phyloP scores from a whole-genome alignment of 768 basidiomycete species.

The Exidia glandulosa region DNA sequence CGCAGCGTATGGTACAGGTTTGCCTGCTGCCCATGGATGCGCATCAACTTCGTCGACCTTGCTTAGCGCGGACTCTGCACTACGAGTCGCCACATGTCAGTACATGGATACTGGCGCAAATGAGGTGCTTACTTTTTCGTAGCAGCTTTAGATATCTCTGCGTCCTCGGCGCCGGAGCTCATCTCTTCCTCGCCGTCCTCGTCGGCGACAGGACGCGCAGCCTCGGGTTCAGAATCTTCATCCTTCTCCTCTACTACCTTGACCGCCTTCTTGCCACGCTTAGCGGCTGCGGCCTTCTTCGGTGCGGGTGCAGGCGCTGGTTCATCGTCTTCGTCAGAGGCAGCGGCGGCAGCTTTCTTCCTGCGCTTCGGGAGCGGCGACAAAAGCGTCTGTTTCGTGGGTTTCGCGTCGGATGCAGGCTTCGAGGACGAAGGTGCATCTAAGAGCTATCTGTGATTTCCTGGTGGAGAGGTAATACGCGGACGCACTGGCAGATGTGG shows the following conservation, averaged over 20 bases:
- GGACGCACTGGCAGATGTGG: background rate
- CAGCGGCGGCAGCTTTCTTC: background rate
- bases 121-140: constrained; percentile 46
- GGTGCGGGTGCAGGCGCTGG: too few species aligned
- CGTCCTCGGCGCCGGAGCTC: constrained; percentile 22
- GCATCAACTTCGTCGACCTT: constrained; percentile 62
- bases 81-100: constrained; percentile 17
- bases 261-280: too few species aligned
- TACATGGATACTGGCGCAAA: background rate
- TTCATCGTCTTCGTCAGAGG: too few species aligned
- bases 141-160: constrained; percentile 29
- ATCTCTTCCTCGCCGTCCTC: constrained; percentile 27
- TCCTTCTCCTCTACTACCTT: too few species aligned
- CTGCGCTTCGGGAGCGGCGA: background rate
- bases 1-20: constrained; percentile 88
- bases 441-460: background rate
- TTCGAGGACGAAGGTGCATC: background rate
- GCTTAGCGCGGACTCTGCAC: constrained; percentile 59
- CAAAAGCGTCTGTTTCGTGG: background rate
- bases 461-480: background rate
- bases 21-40: constrained; percentile 71
- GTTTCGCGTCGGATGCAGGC: background rate
- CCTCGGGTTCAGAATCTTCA: constrained; percentile 24
- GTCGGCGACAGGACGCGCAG: constrained; percentile 4
- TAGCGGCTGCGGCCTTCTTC: too few species aligned